Evolutionary conservation across 2,329 filamentous ascomycete genomes (phyloP).

Genomic region (Trichoderma polysporum): DNA sequence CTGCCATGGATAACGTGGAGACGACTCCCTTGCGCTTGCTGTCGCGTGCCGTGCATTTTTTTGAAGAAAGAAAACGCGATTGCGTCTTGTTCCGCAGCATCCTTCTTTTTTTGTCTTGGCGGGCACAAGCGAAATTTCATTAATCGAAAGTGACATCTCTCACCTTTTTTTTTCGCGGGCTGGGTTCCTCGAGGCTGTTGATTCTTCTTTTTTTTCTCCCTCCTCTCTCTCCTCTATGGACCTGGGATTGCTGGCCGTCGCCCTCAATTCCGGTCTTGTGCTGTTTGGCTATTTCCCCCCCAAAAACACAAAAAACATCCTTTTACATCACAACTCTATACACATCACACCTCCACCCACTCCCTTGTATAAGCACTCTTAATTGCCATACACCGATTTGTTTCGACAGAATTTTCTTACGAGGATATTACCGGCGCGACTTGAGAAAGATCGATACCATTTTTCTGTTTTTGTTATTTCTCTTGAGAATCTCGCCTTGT

Average conservation of each 20-base stretch:
- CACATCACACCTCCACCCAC: conserved; percentile 27
- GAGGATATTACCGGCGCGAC: conserved; percentile 41
- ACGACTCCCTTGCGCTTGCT: conserved; percentile 36
- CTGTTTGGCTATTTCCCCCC: conserved; percentile 32
- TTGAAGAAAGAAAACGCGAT: conserved; percentile 31
- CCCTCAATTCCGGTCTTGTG: conserved; percentile 23
- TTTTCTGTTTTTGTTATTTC: conserved; percentile 38
- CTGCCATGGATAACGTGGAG: conserved; percentile 28
- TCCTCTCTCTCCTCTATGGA: neutral
- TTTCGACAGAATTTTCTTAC: conserved; percentile 42
- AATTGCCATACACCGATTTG: conserved; percentile 40
- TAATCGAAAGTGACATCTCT: conserved; percentile 43
- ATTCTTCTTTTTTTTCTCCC: conserved; percentile 19
- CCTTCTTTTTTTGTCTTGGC: conserved; percentile 49
- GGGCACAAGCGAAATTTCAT: conserved; percentile 42
- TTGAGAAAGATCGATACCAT: conserved; percentile 49
- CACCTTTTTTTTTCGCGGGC: conserved; percentile 38
- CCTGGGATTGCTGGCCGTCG: conserved; percentile 30
- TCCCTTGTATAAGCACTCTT: conserved; percentile 51
- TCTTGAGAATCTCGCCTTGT: conserved; percentile 33
- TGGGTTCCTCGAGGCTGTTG: conserved; percentile 38
- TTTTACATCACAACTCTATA: neutral
- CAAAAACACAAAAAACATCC: conserved; percentile 19
- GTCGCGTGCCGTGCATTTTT: conserved; percentile 37
- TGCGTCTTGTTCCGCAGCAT: conserved; percentile 36